Evolutionary conservation across 2,329 filamentous ascomycete species (phyloP).

Genomic region (Neodidymelliopsis sp.): DNA sequence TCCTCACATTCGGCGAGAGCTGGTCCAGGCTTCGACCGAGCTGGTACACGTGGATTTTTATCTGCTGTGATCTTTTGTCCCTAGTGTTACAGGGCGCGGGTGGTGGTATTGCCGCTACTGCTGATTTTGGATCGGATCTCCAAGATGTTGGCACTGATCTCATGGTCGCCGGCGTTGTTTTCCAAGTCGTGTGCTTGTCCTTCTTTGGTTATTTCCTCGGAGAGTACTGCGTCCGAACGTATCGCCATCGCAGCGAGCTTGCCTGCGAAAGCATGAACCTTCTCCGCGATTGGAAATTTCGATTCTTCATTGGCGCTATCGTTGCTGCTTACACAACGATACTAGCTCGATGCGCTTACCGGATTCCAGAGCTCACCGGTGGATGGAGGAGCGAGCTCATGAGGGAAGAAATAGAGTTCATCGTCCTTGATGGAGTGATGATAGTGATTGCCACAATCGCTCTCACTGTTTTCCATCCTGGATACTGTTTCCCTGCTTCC

Average conservation of each 20-base stretch:
- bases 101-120: constrained; percentile 63
- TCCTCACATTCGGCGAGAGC: constrained; percentile 58
- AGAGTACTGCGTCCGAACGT: constrained; percentile 43
- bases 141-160: constrained; percentile 58
- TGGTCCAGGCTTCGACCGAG: constrained; percentile 33
- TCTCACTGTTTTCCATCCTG: constrained; percentile 57
- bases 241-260: constrained; percentile 25
- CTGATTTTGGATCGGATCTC: constrained; percentile 46
- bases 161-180: constrained; percentile 64
- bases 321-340: constrained; percentile 52
- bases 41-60: constrained; percentile 65
- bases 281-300: constrained; percentile 23
- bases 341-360: constrained; percentile 56
- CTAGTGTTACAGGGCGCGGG: constrained; percentile 64
- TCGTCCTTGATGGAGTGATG: constrained; percentile 60
- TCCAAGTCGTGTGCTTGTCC: constrained; percentile 61
- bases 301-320: constrained; percentile 38
- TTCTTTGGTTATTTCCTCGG: constrained; percentile 54
- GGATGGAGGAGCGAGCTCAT: constrained; percentile 55
- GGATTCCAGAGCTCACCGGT: constrained; percentile 55
- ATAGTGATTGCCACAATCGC: constrained; percentile 54
- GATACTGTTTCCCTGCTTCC: constrained; percentile 38
- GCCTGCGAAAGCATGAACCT: constrained; percentile 19
- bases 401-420: constrained; percentile 56
- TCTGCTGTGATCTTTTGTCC: constrained; percentile 63